A percentile compares a stretch with the other conserved stretches of the same genome.
Conservation (phyloP, 495 filamentous ascomycete species). For the Durotheca rogersii region DNA sequence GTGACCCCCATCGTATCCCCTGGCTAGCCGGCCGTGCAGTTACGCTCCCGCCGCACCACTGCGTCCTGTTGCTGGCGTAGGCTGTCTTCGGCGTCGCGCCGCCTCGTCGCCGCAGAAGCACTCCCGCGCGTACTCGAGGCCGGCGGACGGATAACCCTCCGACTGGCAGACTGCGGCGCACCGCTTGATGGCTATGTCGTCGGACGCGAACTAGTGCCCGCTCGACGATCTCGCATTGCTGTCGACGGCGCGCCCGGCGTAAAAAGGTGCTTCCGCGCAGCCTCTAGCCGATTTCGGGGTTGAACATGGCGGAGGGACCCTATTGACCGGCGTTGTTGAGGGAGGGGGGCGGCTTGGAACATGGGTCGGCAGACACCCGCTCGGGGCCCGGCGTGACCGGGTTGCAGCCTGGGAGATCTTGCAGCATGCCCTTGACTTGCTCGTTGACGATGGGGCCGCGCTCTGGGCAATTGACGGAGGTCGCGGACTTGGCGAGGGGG, state of each 20-base stretch:
- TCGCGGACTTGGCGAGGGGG: conserved; percentile 47
- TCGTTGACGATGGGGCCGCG: conserved; percentile 37
- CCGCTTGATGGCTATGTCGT: conserved; percentile 40
- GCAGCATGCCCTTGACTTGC: conserved; percentile 34
- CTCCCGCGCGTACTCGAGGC: conserved; percentile 40
- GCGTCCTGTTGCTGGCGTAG: conserved; percentile 37
- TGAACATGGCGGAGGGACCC: conserved; percentile 11
- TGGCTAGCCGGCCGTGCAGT: too few relatives aligned
- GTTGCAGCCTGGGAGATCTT: conserved; percentile 54
- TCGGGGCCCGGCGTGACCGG: conserved; percentile 46
- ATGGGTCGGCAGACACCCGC: conserved; percentile 18
- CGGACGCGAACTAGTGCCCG: not conserved
- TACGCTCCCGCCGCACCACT: conserved; percentile 54
- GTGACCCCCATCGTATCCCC: too few relatives aligned
- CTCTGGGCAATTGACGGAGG: conserved; percentile 42
- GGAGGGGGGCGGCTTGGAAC: conserved; percentile 12
- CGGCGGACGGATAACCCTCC: conserved; percentile 40
- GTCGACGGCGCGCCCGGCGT: conserved; percentile 54
- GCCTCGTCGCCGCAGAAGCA: conserved; percentile 34
- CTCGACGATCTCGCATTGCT: conserved; percentile 8
- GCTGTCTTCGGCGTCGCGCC: conserved; percentile 26
- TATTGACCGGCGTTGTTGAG: conserved; percentile 5
- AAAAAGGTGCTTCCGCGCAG: conserved; percentile 26
- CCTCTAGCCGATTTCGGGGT: conserved; percentile 11
- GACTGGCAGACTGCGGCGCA: conserved; percentile 42